Evolutionary conservation across 2,329 filamentous ascomycete genomes (phyloP).

Genomic region (Diplodia sapinea): DNA sequence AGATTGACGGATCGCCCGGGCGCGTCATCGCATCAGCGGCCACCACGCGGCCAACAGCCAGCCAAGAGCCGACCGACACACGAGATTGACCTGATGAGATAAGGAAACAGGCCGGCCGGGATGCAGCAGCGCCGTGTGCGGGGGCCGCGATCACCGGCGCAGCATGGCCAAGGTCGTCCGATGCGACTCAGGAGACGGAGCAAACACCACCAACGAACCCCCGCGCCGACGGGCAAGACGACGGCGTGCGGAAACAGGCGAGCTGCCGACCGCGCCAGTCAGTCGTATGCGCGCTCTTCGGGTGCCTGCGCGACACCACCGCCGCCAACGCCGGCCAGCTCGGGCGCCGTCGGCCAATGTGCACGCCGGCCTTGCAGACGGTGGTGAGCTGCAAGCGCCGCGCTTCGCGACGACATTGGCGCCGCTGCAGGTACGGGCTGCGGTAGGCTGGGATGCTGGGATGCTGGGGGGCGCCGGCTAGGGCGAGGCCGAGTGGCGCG

Average conservation of each 20-base stretch:
- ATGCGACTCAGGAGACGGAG: constrained; percentile 23
- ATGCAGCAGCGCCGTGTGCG: constrained; percentile 8
- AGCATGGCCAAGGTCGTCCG: constrained; percentile 1
- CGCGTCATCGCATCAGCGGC: not conserved
- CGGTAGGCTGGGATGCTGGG: not conserved
- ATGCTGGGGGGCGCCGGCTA: not conserved
- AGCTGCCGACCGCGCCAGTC: constrained; percentile 5
- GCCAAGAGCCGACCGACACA: not conserved
- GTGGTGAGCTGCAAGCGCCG: constrained; percentile 13
- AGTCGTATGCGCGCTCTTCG: not conserved
- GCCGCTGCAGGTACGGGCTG: constrained; percentile 19
- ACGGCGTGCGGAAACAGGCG: constrained; percentile 22
- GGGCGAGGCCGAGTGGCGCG: not conserved
- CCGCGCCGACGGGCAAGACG: constrained; percentile 20
- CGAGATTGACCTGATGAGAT: constrained; percentile 25
- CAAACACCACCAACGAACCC: not conserved
- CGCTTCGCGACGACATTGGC: not conserved
- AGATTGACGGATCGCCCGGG: constrained; percentile 11
- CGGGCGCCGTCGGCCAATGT: not conserved
- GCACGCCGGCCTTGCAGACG: not conserved
- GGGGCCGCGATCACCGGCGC: not conserved
- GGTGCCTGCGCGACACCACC: not conserved
- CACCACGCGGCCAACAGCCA: constrained; percentile 7
- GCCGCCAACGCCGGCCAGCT: not conserved
- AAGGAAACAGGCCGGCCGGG: constrained; percentile 8